These are phyloP conservation scores for Podaxis sp. DNA, from an alignment of 768 basidiomycete species.

Conservation along the genomic window DNA sequence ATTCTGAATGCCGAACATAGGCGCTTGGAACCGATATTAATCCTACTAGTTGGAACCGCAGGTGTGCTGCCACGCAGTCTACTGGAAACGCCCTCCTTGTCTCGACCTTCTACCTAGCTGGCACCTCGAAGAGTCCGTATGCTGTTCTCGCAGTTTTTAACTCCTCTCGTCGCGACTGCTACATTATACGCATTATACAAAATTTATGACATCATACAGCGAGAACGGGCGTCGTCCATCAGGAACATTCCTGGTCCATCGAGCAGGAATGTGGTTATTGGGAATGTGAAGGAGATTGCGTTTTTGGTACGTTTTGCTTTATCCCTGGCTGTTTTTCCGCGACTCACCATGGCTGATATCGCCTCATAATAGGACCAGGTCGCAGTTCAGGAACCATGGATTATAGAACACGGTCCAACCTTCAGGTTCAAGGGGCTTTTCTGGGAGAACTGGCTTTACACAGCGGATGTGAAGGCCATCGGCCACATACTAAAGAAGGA, in stretches of 20 bases:
- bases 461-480: conserved; percentile 60
- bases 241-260: conserved; percentile 16
- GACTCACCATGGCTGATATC: not conserved
- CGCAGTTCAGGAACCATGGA: not conserved
- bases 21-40: too few species aligned
- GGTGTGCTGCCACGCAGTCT: too few species aligned
- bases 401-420: conserved; percentile 7
- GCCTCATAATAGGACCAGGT: not conserved
- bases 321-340: not conserved
- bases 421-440: conserved; percentile 11
- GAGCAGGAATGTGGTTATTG: not conserved
- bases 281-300: conserved; percentile 6
- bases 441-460: conserved; percentile 40
- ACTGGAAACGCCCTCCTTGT: too few species aligned
- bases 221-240: conserved; percentile 16
- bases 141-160: not conserved
- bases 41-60: too few species aligned
- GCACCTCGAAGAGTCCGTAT: not conserved
- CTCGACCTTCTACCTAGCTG: too few species aligned
- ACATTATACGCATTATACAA: not conserved
- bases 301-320: not conserved
- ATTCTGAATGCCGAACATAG: too few species aligned
- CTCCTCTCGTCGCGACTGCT: not conserved
- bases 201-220: conserved; percentile 6
- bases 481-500: conserved; percentile 59